Base-by-base conservation (phyloP, 2,329 filamentous ascomycete genomes). In the Colletotrichum sidae region DNA sequence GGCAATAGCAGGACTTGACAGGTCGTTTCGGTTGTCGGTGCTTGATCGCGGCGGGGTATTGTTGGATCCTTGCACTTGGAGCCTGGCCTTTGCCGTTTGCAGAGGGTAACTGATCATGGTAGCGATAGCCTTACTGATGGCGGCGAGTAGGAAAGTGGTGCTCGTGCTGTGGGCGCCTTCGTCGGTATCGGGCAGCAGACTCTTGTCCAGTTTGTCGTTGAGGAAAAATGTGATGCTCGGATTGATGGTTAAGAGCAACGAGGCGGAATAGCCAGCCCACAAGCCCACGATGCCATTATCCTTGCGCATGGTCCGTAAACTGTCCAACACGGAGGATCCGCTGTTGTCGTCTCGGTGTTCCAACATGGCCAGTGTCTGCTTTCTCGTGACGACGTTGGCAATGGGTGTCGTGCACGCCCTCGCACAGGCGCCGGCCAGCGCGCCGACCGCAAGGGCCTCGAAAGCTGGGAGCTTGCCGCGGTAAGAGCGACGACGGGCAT, bases 241-340 rank as follows among this genome's bases (percentile, higher is more conserved):
- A 72, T 97, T 97, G 35, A 97, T 82, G 1, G 94, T 94, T 55
- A 97, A 79, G 44, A 97, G 84, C 63, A 97, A 77, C 25, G 87
- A 90, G 2, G 93, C 93, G 17, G 91, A 92, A 76, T 97, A 97
- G 0, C 94, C 94, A 0, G 93, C 90, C 94, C 94, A 97, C 71
- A 97, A 90, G 2, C 93, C 93, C 49, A 81, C 74, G 9, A 94
- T 65, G 0, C 94, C 93, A 70, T 90, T 91, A 74, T 95, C 90
- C 2, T 80, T 72, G 45, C 81, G 79, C 65, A 96, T 94, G 46
- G 86, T 83, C 1, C 80, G 76, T 15, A 90, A 83, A 37, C 93
- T 92, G 55, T 90, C 83, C 35, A 76, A 71, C 4, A 87, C 82
- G 65, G 75, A 83, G 69, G 72, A 75, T 71, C 76, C 33, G 33